Base-by-base conservation (phyloP, 2,329 filamentous ascomycete species). In the Alternaria ventricosa region DNA sequence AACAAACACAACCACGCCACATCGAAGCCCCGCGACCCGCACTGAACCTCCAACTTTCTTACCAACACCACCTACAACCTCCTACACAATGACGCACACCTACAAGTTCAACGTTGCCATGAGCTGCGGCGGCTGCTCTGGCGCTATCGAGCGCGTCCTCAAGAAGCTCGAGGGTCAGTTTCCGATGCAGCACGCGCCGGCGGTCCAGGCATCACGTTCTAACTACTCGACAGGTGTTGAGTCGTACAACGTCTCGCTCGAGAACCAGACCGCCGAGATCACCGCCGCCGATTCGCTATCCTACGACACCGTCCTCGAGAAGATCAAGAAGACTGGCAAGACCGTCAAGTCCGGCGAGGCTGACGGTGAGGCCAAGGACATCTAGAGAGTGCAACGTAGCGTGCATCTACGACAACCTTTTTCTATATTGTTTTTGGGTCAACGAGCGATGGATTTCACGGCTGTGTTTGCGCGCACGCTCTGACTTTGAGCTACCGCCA, bases 21-120 rank as follows among this genome's bases (percentile, higher is more conserved):
- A 49, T 33, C 51, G 36, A 57, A 55, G 25, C 60, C 57, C 50
- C 30, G 36, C 53, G 57, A 67, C 49, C 64, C 58, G 56, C 60
- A 62, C 43, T 46, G 28, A 28, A 55, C 30, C 53, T 50, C 22
- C n/a, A 30, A 15, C 22, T 23, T 49, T 47, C 28, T 46, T 30
- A 59, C 22, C 44, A 51, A 54, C 49, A 58, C 50, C 30, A 23
- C 18, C 12, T 57, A 60, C 45, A 59, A 51, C 51, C 55, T 56
- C 49, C 60, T 55, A 54, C 77, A 85, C 71, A 75, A 94, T 94
- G 92, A 72, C 79, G 64, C 93, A 97, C 86, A 92, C 89, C 72
- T 98, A 98, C 91, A 93, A 96, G 82, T 98, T 98, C 87, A 90
- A 94, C 82, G 89, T 98, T 81, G 87, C 85, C 82, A 99, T 99